Evolutionary conservation across 108 stramenopile genomes (phyloP), one percentile per base, ranked within the genome.

Genomic region (Cyclotella choctawhatcheeana): DNA sequence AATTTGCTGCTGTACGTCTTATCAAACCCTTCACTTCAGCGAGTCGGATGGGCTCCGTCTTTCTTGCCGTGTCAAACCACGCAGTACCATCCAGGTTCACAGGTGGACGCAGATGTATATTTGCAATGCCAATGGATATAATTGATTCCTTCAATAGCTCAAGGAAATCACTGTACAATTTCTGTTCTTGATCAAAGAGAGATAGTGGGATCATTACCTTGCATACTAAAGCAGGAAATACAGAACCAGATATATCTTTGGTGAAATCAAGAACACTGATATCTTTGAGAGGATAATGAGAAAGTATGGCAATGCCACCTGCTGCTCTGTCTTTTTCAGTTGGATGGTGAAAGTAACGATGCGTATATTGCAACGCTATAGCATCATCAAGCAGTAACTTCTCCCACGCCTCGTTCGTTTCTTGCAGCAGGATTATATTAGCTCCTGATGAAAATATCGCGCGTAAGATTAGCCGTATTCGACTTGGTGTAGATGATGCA

Each of bases 361-460:
- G 44, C 0, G 7, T 4, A 69, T 32, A 80, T 48, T 54, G 44
- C 21, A 61, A 44, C 0, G 77, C 70, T 4, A 48, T 32, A 0
- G 66, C 71, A 55, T 62, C 62, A 13, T 73, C 24, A 0, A 30
- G 53, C 26, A 80, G 52, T 24, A 73, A 30, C 40, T 44, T 67
- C 37, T 80, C 68, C 79, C 79, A 80, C 5, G 43, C 29, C 30
- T 66, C 53, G 58, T 63, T 80, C 44, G 79, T 80, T 34, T 80
- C 79, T 53, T 80, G 79, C 3, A 80, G 72, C 21, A 80, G 32
- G 20, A 73, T 68, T 26, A 80, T 45, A 53, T 69, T 52, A 26
- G 79, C 79, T 1, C 66, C 67, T 20, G 79, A 80, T 30, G 79
- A 73, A 26, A 69, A 64, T 44, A 80, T 80, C 10, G 79, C 79